phyloP scores from a whole-genome alignment of 176 grass and related monocot genomes.

The Eleusine coracana region DNA sequence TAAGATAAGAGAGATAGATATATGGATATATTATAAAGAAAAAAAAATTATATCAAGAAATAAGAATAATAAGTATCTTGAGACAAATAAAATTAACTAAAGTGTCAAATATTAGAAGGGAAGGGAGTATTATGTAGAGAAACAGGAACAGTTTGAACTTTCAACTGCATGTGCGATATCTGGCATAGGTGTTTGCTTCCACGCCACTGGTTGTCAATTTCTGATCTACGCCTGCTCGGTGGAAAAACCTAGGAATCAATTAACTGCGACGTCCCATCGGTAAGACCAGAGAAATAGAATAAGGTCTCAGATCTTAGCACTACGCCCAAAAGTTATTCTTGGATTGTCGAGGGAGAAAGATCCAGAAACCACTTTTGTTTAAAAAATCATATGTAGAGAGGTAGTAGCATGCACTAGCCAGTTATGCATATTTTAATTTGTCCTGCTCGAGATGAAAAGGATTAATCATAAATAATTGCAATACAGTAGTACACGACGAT shows the following conservation, averaged over 20 bases:
- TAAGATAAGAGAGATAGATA: no score
- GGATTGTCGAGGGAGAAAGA: neutral
- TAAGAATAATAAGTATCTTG: no score
- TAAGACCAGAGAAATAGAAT: conserved; percentile 17
- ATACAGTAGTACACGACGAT: neutral
- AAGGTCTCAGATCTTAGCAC: neutral
- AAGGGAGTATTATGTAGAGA: no score
- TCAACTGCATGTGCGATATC: no score
- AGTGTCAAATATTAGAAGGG: no score
- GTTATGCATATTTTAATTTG: neutral
- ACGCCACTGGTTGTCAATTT: no score
- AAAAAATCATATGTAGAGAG: neutral
- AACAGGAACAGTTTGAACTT: no score
- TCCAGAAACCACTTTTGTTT: neutral
- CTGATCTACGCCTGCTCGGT: neutral
- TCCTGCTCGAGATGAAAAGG: neutral
- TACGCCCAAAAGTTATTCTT: neutral
- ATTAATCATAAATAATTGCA: neutral
- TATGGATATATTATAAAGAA: no score
- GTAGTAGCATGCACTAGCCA: neutral
- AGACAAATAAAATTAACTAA: no score
- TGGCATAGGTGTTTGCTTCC: no score
- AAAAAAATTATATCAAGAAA: no score
- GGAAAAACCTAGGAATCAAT: conserved; percentile 47
- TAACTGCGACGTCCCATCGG: conserved; percentile 26